Conservation (phyloP, 768 basidiomycete genomes). For the Boletus vinaceobasis region DNA sequence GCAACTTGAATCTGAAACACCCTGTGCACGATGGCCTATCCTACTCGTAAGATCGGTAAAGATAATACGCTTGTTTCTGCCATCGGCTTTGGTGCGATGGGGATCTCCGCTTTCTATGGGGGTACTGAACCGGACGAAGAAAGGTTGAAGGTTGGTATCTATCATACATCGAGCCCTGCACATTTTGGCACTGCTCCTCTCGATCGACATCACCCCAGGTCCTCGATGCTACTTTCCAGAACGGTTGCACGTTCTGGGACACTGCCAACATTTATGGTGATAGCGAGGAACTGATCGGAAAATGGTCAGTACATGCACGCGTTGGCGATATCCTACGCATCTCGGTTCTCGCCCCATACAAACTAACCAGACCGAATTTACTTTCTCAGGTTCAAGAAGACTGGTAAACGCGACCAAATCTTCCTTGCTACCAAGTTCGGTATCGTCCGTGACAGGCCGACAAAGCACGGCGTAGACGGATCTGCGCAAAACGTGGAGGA, state of each 20-base stretch:
- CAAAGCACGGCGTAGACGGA: slow-evolving; percentile 28
- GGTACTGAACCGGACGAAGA: slow-evolving; percentile 48
- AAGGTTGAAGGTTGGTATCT: slow-evolving; percentile 46
- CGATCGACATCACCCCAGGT: slow-evolving; percentile 24
- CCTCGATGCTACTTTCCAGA: slow-evolving; percentile 40
- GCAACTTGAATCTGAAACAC: neutral
- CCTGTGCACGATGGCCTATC: slow-evolving; percentile 19
- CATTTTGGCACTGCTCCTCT: neutral
- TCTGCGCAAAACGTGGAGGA: slow-evolving; percentile 41
- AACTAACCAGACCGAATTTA: too few species aligned
- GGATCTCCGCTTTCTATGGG: slow-evolving; percentile 50
- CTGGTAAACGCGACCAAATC: slow-evolving; percentile 44
- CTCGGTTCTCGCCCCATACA: neutral
- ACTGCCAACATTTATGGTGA: slow-evolving; percentile 42
- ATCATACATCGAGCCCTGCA: neutral
- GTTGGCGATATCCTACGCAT: neutral
- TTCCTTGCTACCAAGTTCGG: slow-evolving; percentile 66
- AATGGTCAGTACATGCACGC: slow-evolving; percentile 32
- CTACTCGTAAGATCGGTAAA: slow-evolving; percentile 44
- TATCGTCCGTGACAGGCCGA: slow-evolving; percentile 23
- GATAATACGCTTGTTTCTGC: slow-evolving; percentile 35
- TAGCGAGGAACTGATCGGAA: slow-evolving; percentile 44
- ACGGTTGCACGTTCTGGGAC: slow-evolving; percentile 48
- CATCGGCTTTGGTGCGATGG: slow-evolving; percentile 64
- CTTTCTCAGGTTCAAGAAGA: slow-evolving; percentile 40